Base-by-base conservation (phyloP, 106 monocot genomes). In the Allium sativum region DNA sequence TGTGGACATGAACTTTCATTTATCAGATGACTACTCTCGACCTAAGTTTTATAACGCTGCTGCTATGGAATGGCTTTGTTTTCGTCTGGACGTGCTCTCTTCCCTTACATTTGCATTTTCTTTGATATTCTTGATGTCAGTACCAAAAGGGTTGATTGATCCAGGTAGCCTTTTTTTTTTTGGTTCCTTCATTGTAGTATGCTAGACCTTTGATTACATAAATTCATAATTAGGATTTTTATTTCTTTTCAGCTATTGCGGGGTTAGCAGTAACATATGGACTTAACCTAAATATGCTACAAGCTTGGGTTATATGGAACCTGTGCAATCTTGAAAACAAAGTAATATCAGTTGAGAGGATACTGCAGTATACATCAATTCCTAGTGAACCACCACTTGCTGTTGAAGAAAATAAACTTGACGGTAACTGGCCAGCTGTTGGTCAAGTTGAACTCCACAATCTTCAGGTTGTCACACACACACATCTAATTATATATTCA, bases 251-350 rank as follows among this genome's bases (percentile, higher is more conserved):
- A 92, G 92, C 76, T 1, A 12, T 87, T 63, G 87, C 92, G 10
- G 92, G 92, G 21, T 77, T 95, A 48, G 80, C 89, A 10, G 86
- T 95, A 45, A 95, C 78, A 16, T 90, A 95, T 61, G 94, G 94
- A 21, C 86, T 95, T 40, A 84, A 66, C 65, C 60, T 95, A 53
- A 90, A 95, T 62, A 77, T 69, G 81, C 22, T 86, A 48, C 94
- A 90, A 68, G 53, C 83, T 15, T 77, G 73, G 73, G 76, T 86
- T 21, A 65, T 90, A 46, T 84, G 89, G 94, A 76, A 46, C 63
- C 68, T 95, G 11, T 90, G 90, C 56, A 72, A 79, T 55, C 81
- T 90, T 61, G 90, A 93, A 56, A 93, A 85, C 52, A 70, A 77
- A 43, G 84, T 93, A 10, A 80, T 93, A 66, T 93, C 88, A 19